phyloP scores from a whole-genome alignment of 805 yeast genomes.

The Hanseniaspora thailandica region DNA sequence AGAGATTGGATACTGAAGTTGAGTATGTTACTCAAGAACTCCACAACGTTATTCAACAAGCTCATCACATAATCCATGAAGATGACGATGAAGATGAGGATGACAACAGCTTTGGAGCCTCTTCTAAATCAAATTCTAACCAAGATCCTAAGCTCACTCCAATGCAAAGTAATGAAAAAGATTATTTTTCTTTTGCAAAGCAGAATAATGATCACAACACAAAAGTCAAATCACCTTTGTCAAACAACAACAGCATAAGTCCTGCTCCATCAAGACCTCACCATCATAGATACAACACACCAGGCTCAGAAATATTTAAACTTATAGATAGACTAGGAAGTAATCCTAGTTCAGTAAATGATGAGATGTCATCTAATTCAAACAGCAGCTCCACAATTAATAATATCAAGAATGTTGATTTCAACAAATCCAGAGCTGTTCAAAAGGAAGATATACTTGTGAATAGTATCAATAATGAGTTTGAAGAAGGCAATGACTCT shows the following conservation, averaged over 20 bases:
- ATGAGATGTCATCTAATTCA: background rate
- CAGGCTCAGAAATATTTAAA: constrained; percentile 5
- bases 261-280: constrained; percentile 1
- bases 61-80: constrained; percentile 6
- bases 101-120: background rate
- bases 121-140: background rate
- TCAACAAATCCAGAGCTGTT: background rate
- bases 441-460: background rate
- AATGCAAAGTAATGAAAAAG: constrained; percentile 2
- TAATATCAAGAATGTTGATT: background rate
- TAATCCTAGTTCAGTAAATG: background rate
- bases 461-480: background rate
- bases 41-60: constrained; percentile 9
- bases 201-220: background rate
- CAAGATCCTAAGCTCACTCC: constrained; percentile 3
- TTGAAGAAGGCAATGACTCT: background rate
- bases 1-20: constrained; percentile 12
- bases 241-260: background rate
- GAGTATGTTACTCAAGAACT: constrained; percentile 14
- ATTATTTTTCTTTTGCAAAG: constrained; percentile 4
- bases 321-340: constrained; percentile 4
- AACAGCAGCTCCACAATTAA: background rate
- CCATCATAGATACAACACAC: constrained; percentile 1
- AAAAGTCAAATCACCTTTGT: background rate
- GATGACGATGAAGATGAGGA: constrained; percentile 1